Percentiles rank a stretch among this genome's conserved stretches.
phyloP scores from a whole-genome alignment of 1,139 yeast species.

The Hanseniaspora uvarum region DNA sequence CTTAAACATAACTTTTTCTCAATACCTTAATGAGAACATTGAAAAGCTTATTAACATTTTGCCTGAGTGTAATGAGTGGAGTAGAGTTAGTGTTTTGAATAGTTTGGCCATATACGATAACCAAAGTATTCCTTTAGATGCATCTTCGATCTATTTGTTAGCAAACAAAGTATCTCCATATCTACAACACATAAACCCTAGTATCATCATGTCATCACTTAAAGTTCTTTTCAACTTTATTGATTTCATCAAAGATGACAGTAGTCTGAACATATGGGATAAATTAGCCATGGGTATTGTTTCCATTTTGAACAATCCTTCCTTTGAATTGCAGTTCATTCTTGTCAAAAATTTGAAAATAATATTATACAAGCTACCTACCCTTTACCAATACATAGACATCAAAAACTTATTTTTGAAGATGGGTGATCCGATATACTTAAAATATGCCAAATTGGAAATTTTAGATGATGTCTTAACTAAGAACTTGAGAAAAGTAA shows the following conservation, averaged over 20 bases:
- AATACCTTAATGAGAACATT: constrained; percentile 24
- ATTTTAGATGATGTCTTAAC: constrained; percentile 65
- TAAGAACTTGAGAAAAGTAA: constrained; percentile 50
- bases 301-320: constrained; percentile 69
- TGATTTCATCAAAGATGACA: constrained; percentile 37
- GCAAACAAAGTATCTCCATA: constrained; percentile 90
- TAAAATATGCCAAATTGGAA: constrained; percentile 86
- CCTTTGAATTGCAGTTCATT: constrained; percentile 92
- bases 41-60: constrained; percentile 59
- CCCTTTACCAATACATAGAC: constrained; percentile 41
- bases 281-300: constrained; percentile 88
- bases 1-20: constrained; percentile 37
- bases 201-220: constrained; percentile 81
- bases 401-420: constrained; percentile 78
- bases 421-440: constrained; percentile 87
- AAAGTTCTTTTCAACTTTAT: constrained; percentile 71
- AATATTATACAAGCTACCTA: constrained; percentile 81
- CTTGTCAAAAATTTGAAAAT: constrained; percentile 86
- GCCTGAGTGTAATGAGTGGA: constrained; percentile 99
- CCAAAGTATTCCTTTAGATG: constrained; percentile 26
- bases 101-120: constrained; percentile 68
- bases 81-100: constrained; percentile 77
- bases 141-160: constrained; percentile 69
- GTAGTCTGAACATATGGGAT: constrained; percentile 44
- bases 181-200: constrained; percentile 93